Conservation (phyloP, 805 yeast genomes). For the Zygotorulaspora chibaensis region DNA sequence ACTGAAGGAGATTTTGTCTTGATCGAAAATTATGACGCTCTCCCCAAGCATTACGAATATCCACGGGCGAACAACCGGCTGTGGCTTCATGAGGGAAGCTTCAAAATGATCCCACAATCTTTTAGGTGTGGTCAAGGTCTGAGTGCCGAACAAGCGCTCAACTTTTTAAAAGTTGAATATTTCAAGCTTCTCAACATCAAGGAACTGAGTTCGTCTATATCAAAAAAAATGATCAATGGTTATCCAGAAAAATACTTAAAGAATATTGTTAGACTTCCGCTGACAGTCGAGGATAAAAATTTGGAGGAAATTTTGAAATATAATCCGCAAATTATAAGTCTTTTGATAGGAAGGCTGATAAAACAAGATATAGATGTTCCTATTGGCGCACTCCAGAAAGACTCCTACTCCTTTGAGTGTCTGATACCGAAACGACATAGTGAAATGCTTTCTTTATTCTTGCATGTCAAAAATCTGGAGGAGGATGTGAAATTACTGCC, state of each 20-base stretch:
- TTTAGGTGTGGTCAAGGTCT: conserved; percentile 37
- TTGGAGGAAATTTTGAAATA: conserved; percentile 10
- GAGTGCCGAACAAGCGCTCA: conserved; percentile 38
- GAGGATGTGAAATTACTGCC: conserved; percentile 7
- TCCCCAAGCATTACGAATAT: conserved; percentile 44
- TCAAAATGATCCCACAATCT: conserved; percentile 40
- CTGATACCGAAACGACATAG: conserved; percentile 17
- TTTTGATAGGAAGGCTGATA: conserved; percentile 16
- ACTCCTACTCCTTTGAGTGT: neutral
- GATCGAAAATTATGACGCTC: conserved; percentile 43
- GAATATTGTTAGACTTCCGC: conserved; percentile 18
- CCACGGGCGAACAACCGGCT: conserved; percentile 44
- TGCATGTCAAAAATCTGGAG: conserved; percentile 13
- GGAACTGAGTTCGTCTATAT: conserved; percentile 22
- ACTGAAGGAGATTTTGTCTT: conserved; percentile 55
- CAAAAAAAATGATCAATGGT: conserved; percentile 11
- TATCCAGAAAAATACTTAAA: conserved; percentile 34
- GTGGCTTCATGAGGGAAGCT: conserved; percentile 46
- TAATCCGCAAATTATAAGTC: conserved; percentile 22
- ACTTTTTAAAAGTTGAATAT: conserved; percentile 37
- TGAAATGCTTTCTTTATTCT: conserved; percentile 15
- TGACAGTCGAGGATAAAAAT: conserved; percentile 15
- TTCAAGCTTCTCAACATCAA: conserved; percentile 34
- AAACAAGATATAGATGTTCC: conserved; percentile 6
- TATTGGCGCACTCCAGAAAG: neutral